These are phyloP conservation scores for Abrus precatorius DNA, from an alignment of 306 rosid species.

Conservation along the genomic window DNA sequence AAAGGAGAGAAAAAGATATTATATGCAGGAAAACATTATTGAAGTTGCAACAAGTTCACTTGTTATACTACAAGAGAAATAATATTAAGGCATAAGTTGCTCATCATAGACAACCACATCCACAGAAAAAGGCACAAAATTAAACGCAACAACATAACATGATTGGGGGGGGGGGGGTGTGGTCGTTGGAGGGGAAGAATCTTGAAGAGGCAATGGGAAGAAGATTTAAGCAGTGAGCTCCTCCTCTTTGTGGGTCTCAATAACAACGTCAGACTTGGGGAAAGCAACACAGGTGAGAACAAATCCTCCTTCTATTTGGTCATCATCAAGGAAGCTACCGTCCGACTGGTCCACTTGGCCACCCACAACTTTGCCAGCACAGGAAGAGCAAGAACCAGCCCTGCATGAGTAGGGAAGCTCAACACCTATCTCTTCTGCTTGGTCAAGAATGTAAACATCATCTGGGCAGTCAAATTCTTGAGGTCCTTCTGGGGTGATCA, in stretches of 20 bases:
- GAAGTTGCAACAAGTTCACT: constrained; percentile 44
- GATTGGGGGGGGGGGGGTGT: background rate
- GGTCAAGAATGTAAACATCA: constrained; percentile 80
- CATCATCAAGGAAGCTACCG: constrained; percentile 86
- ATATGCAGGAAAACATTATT: constrained; percentile 27
- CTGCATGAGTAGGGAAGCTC: constrained; percentile 94
- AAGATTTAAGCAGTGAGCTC: constrained; percentile 60
- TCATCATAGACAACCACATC: constrained; percentile 40
- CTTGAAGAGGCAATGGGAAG: background rate
- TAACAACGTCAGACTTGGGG: constrained; percentile 59
- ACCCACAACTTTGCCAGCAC: constrained; percentile 66
- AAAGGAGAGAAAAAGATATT: background rate
- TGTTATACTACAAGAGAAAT: constrained; percentile 40
- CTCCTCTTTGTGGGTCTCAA: constrained; percentile 93
- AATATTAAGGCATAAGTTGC: constrained; percentile 19
- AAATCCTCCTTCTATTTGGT: constrained; percentile 48
- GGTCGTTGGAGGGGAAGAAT: background rate
- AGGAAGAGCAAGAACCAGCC: constrained; percentile 95
- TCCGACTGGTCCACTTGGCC: constrained; percentile 78
- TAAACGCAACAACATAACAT: background rate
- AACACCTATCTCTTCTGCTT: constrained; percentile 65
- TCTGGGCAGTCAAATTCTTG: constrained; percentile 67
- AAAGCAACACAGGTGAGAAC: constrained; percentile 89
- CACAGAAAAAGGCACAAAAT: constrained; percentile 30
- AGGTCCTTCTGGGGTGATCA: constrained; percentile 70